These are phyloP conservation scores for Pleurotus giganteus DNA, from an alignment of 768 basidiomycete species.

Conservation along the genomic window DNA sequence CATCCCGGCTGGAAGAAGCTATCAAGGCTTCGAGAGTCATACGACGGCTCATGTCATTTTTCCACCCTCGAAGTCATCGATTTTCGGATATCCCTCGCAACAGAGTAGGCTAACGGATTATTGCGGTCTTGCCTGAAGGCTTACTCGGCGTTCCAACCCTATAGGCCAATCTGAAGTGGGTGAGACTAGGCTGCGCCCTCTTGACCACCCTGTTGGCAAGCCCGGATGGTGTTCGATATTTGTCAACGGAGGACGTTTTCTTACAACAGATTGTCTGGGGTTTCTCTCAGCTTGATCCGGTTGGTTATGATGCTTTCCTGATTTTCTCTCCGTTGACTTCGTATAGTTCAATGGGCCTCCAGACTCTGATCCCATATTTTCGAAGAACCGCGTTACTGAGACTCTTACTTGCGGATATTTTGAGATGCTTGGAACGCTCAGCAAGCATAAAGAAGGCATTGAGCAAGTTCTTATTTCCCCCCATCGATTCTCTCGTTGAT, in stretches of 20 bases:
- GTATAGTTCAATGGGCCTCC: constrained; percentile 68
- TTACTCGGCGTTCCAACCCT: not conserved
- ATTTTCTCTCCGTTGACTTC: not conserved
- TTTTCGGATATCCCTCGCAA: constrained; percentile 81
- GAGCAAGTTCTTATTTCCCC: constrained; percentile 54
- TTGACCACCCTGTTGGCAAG: constrained; percentile 81
- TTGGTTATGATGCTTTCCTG: constrained; percentile 37
- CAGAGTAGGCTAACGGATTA: constrained; percentile 41
- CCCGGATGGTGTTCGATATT: constrained; percentile 80
- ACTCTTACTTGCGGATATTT: constrained; percentile 91
- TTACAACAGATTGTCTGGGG: constrained; percentile 79
- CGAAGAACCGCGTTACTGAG: constrained; percentile 75
- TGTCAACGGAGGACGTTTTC: constrained; percentile 81
- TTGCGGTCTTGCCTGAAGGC: not conserved
- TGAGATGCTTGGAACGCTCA: constrained; percentile 91
- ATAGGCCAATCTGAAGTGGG: constrained; percentile 82
- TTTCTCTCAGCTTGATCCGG: constrained; percentile 92
- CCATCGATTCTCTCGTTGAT: constrained; percentile 8
- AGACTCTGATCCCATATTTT: constrained; percentile 79
- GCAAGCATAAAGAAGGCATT: constrained; percentile 84
- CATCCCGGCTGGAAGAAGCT: constrained; percentile 91
- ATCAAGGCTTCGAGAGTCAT: constrained; percentile 89
- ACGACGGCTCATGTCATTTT: constrained; percentile 89
- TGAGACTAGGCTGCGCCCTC: constrained; percentile 78
- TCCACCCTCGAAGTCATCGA: constrained; percentile 84